Conservation (phyloP, 345 rosid species). For the Anastatica hierochuntica region DNA sequence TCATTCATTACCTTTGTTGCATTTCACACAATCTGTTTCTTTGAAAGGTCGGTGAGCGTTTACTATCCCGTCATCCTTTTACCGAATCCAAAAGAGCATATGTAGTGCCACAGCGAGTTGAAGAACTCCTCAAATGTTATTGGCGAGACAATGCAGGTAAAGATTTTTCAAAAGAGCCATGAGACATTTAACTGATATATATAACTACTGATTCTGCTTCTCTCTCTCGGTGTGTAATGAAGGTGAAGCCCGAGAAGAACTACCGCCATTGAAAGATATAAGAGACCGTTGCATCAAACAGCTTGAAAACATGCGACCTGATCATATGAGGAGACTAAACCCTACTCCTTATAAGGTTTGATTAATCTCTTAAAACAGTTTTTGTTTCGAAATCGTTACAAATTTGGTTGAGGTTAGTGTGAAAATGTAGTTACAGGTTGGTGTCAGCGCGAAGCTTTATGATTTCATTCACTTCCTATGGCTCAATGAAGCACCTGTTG, state of each 20-base stretch:
- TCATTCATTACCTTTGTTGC: background rate
- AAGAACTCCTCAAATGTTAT: constrained; percentile 82
- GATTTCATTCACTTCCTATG: constrained; percentile 93
- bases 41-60: constrained; percentile 71
- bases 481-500: constrained; percentile 99
- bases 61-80: constrained; percentile 72
- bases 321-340: constrained; percentile 37
- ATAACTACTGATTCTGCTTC: background rate
- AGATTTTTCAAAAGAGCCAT: background rate
- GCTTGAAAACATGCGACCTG: background rate
- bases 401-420: too few relatives aligned
- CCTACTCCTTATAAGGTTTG: constrained; percentile 94
- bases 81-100: constrained; percentile 44
- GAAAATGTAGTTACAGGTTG: constrained; percentile 85
- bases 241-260: constrained; percentile 54
- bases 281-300: constrained; percentile 63
- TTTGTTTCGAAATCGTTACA: background rate
- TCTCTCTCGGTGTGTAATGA: background rate
- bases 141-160: constrained; percentile 88
- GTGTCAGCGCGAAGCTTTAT: constrained; percentile 72
- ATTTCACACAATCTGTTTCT: background rate
- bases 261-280: constrained; percentile 55
- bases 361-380: background rate
- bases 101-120: constrained; percentile 81
- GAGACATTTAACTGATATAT: background rate